Conservation (phyloP, 1,139 yeast species). For the Zygosaccharomyces pseudobailii region DNA sequence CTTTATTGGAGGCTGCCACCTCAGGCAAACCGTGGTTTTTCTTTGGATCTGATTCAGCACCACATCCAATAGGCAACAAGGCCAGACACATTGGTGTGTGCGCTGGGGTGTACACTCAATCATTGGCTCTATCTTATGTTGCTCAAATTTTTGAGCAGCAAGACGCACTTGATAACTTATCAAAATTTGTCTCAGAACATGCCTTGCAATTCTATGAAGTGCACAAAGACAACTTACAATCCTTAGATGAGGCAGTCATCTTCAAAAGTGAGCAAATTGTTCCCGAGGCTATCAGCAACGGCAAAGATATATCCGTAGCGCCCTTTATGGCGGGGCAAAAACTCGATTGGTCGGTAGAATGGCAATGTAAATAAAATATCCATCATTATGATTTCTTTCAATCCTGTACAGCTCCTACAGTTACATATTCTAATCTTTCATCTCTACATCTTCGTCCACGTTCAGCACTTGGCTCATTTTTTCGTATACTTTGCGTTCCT, state of each 20-base stretch:
- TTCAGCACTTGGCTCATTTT: constrained; percentile 52
- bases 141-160: constrained; percentile 78
- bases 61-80: constrained; percentile 81
- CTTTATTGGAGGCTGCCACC: constrained; percentile 81
- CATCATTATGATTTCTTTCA: background rate
- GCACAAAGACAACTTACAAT: constrained; percentile 38
- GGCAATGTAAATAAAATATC: constrained; percentile 43
- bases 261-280: constrained; percentile 49
- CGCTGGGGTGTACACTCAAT: constrained; percentile 95
- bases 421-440: constrained; percentile 12
- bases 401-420: background rate
- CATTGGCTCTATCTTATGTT: constrained; percentile 72
- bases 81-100: constrained; percentile 79
- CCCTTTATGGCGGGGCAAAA: constrained; percentile 88
- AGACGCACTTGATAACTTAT: constrained; percentile 59
- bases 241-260: constrained; percentile 47
- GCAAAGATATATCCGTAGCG: constrained; percentile 53
- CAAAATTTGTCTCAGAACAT: constrained; percentile 67
- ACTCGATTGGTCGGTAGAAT: constrained; percentile 70
- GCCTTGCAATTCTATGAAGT: constrained; percentile 70
- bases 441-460: constrained; percentile 36
- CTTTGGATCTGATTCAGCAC: constrained; percentile 97
- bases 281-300: constrained; percentile 53
- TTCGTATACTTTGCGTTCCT: constrained; percentile 52
- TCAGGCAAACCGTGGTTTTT: constrained; percentile 91